Base-by-base conservation (phyloP, 768 basidiomycete genomes). In the Tylopilus balloui region DNA sequence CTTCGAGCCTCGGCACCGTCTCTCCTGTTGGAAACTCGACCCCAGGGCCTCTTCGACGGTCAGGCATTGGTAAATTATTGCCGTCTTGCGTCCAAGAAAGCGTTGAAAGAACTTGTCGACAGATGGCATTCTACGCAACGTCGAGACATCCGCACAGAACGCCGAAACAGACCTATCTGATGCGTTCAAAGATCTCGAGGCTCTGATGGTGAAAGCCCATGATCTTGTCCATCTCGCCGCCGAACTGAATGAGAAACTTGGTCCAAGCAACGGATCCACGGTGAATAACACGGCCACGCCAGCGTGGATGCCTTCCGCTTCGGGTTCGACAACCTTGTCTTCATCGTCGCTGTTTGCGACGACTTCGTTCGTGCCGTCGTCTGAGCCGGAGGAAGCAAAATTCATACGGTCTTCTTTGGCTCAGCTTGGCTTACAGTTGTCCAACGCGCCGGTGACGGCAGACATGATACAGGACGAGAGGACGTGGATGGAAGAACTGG, bases 171-270 rank as follows among this genome's bases (percentile, higher is more conserved):
- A 83, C 54, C 79, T 98, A 71, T 75, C 76, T 21, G 81, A 84
- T 54, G 88, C 92, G 0, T 74, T 97, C 27, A 75, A 82, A 55
- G 96, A 98, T 61, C 77, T 98, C 28, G 92, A 97, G 63, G 86
- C 86, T 0, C 70, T 98, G 39, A 93, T 89, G 87, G 74, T 85
- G 41, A 89, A 94, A 63, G 92, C 93, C 1, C 86, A 82, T 55
- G 92, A 94, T 57, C 95, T 98, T 84, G 93, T 94, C 48, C 79
- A 79, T 25, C 76, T 97, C 20, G 93, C 95, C 3, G 85, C 84
- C 44, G 86, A 94, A 31, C 78, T 98, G 53, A 93, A 91, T 60
- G 81, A 88, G 48, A 88, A 81, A 53, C 74, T 96, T 21, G 83
- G 84, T 7, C 62, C 71, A 8, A 53, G 51, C 31, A 52, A 47